phyloP scores from a whole-genome alignment of 2,329 filamentous ascomycete species.

The Coniochaeta prunicola region DNA sequence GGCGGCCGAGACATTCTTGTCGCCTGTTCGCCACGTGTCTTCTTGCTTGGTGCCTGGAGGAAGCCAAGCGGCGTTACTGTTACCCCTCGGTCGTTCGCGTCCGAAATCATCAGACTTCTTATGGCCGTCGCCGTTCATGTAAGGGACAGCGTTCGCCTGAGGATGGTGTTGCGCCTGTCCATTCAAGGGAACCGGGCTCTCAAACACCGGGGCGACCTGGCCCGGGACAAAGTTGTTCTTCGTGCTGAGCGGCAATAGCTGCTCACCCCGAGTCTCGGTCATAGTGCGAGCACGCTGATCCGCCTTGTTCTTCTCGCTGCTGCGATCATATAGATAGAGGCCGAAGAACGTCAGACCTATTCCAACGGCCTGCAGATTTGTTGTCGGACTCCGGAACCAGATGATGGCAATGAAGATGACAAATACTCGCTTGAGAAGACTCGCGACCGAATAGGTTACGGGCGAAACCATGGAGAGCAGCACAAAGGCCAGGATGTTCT shows the following conservation, averaged over 20 bases:
- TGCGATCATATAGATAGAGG: constrained; percentile 92
- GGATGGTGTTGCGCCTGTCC: constrained; percentile 7
- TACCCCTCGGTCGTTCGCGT: constrained; percentile 31
- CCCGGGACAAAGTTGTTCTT: constrained; percentile 24
- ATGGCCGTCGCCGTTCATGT: constrained; percentile 43
- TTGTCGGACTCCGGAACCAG: constrained; percentile 92
- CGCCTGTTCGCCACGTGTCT: constrained; percentile 62
- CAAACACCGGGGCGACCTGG: constrained; percentile 26
- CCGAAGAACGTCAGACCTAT: constrained; percentile 87
- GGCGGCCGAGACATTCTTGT: constrained; percentile 15
- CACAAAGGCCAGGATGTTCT: constrained; percentile 92
- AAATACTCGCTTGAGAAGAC: constrained; percentile 93
- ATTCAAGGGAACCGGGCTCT: constrained; percentile 22
- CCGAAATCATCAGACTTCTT: constrained; percentile 49
- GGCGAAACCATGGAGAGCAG: constrained; percentile 89
- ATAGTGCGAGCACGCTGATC: constrained; percentile 73
- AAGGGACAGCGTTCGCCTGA: constrained; percentile 22
- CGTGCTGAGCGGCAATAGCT: constrained; percentile 60
- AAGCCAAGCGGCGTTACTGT: constrained; percentile 55
- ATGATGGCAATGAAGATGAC: constrained; percentile 92
- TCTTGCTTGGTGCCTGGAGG: constrained; percentile 78
- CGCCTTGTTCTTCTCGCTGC: constrained; percentile 78
- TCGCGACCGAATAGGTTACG: constrained; percentile 94
- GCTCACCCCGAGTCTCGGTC: constrained; percentile 34
- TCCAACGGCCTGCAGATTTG: constrained; percentile 71